Evolutionary conservation across 1,139 yeast species (phyloP).

Genomic region (Nematodospora anomalae): DNA sequence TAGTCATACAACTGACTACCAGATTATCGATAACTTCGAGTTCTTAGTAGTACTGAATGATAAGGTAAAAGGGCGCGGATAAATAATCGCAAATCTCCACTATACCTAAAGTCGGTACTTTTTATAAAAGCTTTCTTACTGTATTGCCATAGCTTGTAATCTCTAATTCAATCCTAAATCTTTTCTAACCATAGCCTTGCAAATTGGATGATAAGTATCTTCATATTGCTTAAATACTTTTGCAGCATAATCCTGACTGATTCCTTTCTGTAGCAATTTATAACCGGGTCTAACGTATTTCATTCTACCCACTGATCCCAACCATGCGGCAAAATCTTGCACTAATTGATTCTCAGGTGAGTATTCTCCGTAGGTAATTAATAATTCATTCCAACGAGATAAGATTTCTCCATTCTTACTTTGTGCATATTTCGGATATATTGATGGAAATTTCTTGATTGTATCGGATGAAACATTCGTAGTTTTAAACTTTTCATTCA

Average conservation of each 20-base stretch:
- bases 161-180: conserved; percentile 47
- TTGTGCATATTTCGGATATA: conserved; percentile 26
- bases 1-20: background rate
- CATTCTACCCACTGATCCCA: conserved; percentile 93
- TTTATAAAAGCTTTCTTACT: too few relatives aligned
- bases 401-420: conserved; percentile 36
- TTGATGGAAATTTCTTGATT: conserved; percentile 21
- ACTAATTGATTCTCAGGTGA: conserved; percentile 21
- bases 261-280: conserved; percentile 56
- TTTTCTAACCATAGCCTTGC: conserved; percentile 74
- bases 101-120: too few relatives aligned
- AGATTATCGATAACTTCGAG: too few relatives aligned
- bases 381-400: conserved; percentile 31
- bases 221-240: conserved; percentile 61
- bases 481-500: conserved; percentile 24
- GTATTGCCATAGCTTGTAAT: too few relatives aligned
- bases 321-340: conserved; percentile 50
- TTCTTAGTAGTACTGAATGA: too few relatives aligned
- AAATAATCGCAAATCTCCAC: too few relatives aligned
- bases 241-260: conserved; percentile 66
- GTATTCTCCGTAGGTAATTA: conserved; percentile 29
- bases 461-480: conserved; percentile 17
- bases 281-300: conserved; percentile 90
- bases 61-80: too few relatives aligned
- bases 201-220: conserved; percentile 77